Conservation (phyloP, 2,329 filamentous ascomycete genomes). For the Lasiodiplodia gonubiensis region DNA sequence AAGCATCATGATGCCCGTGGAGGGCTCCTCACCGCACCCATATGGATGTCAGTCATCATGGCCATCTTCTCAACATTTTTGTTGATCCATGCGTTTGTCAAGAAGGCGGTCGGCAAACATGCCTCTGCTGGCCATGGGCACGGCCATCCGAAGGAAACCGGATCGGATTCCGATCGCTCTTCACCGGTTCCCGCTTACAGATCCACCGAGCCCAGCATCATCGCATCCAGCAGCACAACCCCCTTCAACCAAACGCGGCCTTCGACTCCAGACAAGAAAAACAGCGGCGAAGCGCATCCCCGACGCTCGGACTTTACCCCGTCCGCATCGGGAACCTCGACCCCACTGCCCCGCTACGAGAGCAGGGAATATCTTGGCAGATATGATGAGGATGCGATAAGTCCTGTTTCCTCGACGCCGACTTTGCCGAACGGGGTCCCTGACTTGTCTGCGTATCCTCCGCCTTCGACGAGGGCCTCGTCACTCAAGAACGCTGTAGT, state of each 20-base stretch:
- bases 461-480: constrained; percentile 18
- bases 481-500: constrained; percentile 25
- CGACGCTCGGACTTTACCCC: constrained; percentile 24
- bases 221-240: constrained; percentile 16
- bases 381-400: constrained; percentile 27
- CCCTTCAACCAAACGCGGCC: constrained; percentile 25
- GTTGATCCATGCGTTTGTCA: constrained; percentile 40
- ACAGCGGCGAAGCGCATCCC: constrained; percentile 18
- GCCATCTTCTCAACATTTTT: constrained; percentile 39
- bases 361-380: constrained; percentile 20
- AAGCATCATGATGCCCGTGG: constrained; percentile 37
- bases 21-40: constrained; percentile 39
- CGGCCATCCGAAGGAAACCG: constrained; percentile 2
- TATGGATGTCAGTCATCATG: constrained; percentile 42
- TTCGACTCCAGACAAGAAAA: constrained; percentile 22
- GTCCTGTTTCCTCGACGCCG: constrained; percentile 22
- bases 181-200: constrained; percentile 20
- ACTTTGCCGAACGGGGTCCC: constrained; percentile 14
- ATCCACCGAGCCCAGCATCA: constrained; percentile 20
- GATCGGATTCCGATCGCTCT: constrained; percentile 9
- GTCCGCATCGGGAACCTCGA: constrained; percentile 26
- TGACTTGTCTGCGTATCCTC: constrained; percentile 5
- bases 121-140: constrained; percentile 29
- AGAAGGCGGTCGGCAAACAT: constrained; percentile 34
- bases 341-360: constrained; percentile 27